Evolutionary conservation across 2,329 filamentous ascomycete species (phyloP).

Genomic region (Cryphonectria radicalis): DNA sequence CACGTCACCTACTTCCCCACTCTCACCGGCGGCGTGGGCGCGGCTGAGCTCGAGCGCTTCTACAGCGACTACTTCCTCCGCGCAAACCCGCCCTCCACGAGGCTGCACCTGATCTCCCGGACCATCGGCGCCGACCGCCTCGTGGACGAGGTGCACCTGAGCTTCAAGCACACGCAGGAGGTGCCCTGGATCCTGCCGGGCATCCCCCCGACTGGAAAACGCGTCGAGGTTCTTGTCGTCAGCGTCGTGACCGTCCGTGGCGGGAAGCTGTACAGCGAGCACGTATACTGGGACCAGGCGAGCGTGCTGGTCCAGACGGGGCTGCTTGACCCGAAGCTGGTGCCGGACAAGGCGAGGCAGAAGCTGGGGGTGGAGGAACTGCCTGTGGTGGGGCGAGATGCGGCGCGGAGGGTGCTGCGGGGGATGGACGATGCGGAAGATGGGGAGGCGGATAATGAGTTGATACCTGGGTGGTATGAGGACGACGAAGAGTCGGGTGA

Average conservation of each 20-base stretch:
- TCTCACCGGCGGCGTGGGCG: conserved; percentile 65
- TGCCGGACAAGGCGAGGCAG: conserved; percentile 41
- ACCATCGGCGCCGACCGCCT: conserved; percentile 68
- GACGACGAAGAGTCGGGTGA: conserved; percentile 33
- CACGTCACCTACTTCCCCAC: conserved; percentile 74
- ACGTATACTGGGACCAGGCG: conserved; percentile 68
- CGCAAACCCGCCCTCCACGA: conserved; percentile 62
- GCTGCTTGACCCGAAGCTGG: conserved; percentile 49
- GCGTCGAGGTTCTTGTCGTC: conserved; percentile 61
- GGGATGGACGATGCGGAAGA: conserved; percentile 43
- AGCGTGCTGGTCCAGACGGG: conserved; percentile 64
- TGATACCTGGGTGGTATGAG: conserved; percentile 44
- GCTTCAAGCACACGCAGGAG: conserved; percentile 60
- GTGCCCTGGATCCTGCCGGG: conserved; percentile 67
- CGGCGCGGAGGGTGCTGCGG: conserved; percentile 43
- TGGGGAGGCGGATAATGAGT: conserved; percentile 48
- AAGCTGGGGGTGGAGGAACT: conserved; percentile 42
- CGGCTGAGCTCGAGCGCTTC: conserved; percentile 62
- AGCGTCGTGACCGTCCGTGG: conserved; percentile 63
- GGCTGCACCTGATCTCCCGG: conserved; percentile 65
- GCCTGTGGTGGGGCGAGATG: conserved; percentile 46
- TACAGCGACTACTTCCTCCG: conserved; percentile 69
- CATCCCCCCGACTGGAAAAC: conserved; percentile 56
- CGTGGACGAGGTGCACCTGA: conserved; percentile 65
- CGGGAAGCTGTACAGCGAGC: conserved; percentile 64